Conservation (phyloP, 495 filamentous ascomycete species). For the Halenospora varia region DNA sequence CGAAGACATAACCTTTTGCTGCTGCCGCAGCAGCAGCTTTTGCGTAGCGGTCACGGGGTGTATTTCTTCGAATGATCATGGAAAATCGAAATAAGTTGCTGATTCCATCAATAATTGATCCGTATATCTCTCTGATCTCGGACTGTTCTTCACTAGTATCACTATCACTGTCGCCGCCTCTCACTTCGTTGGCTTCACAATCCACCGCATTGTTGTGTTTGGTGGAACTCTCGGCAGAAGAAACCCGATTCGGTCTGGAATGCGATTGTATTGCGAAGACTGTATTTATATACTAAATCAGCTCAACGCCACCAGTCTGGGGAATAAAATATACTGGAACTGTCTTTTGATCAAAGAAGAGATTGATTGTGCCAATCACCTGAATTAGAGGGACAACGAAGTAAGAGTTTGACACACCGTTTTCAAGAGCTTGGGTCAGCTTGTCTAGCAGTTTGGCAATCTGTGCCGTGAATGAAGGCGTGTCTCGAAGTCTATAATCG, state of each 20-base stretch:
- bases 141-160: slow-evolving; percentile 4
- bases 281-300: neutral
- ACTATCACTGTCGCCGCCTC: neutral
- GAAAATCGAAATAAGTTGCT: slow-evolving; percentile 31
- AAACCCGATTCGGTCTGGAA: neutral
- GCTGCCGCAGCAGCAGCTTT: slow-evolving; percentile 17
- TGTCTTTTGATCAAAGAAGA: no score
- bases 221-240: no score
- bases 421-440: slow-evolving; percentile 19
- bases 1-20: slow-evolving; percentile 8
- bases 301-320: no score
- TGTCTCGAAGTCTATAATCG: slow-evolving; percentile 26
- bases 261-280: neutral
- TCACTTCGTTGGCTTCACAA: neutral
- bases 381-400: neutral
- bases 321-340: no score
- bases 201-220: neutral
- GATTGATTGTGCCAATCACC: no score
- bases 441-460: slow-evolving; percentile 23
- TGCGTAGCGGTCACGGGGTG: slow-evolving; percentile 28
- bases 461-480: slow-evolving; percentile 18
- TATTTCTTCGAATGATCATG: slow-evolving; percentile 32
- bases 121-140: slow-evolving; percentile 19
- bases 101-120: slow-evolving; percentile 21
- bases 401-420: slow-evolving; percentile 15